Evolutionary conservation across 257 asterid genomes (phyloP), one percentile per base, ranked within the genome.

Genomic region (Solanum chiquidenum): DNA sequence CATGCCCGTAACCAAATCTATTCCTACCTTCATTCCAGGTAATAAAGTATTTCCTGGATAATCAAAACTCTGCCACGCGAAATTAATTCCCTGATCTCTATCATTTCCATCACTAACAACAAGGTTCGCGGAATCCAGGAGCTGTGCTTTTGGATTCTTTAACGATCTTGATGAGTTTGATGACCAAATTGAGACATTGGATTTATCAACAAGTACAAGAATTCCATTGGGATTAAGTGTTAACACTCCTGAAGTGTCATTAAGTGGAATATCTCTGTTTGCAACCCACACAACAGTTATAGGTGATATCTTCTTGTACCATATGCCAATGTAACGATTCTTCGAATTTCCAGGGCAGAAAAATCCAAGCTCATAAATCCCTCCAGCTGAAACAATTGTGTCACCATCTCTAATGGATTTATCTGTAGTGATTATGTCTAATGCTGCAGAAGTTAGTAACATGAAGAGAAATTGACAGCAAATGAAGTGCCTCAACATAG

Each of bases 51-150:
- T 72, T 3, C 74, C 62, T 10, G 87, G 88, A 86, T 86, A 72
- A 68, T 88, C 83, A 86, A 86, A 88, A 86, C 90, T 88, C 86
- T 49, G 84, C 88, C 90, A 88, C 44, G 33, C 42, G 1, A 52
- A 14, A 66, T 29, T 35, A 21, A 0, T 25, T 40, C 10, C 75
- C 3, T 1, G 38, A 1, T 3, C 62, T 62, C 9, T 40, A 0
- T 71, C 85, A 66, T 72, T 72, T 58, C 18, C 82, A 12, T 83
- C 89, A 46, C 25, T 49, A 2, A 88, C 82, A 83, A 88, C 87
- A 35, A 88, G 89, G 73, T 88, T 88, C 12, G 68, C 89, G 0
- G 89, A 18, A 38, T 80, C 89, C 46, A 44, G 44, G 42, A 87
- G 86, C 83, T 23, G 23, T 2, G 86, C 89, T 14, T 58, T 33